Percentiles rank a stretch among this genome's conserved stretches.
Conservation (phyloP, 73 alveolate species). For the Paramecium bursaria region DNA sequence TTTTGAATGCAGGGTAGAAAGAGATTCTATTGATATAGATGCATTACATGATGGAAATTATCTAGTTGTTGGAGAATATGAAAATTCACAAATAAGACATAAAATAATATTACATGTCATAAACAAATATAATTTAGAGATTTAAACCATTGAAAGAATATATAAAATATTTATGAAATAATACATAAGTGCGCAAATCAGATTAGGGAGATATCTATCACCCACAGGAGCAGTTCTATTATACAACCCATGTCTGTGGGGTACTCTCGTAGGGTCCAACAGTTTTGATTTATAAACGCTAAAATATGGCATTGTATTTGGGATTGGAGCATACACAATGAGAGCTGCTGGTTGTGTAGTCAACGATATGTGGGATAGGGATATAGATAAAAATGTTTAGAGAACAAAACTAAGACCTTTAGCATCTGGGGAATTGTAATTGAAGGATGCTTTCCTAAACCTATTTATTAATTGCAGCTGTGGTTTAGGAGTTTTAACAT, state of each 20-base stretch:
- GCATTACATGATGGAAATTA: background rate
- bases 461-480: slow-evolving; percentile 62
- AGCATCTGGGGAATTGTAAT: slow-evolving; percentile 86
- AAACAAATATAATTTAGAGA: background rate
- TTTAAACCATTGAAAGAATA: background rate
- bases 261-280: slow-evolving; percentile 77
- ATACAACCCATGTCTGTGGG: slow-evolving; percentile 86
- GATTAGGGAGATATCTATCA: slow-evolving; percentile 80
- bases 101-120: background rate
- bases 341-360: slow-evolving; percentile 94
- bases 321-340: slow-evolving; percentile 84
- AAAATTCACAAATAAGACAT: background rate
- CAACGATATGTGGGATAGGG: slow-evolving; percentile 88
- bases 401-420: slow-evolving; percentile 88
- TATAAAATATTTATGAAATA: slow-evolving; percentile 7
- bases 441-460: slow-evolving; percentile 69
- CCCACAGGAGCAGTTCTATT: slow-evolving; percentile 87
- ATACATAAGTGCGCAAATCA: slow-evolving; percentile 66
- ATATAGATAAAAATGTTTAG: slow-evolving; percentile 84
- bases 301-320: slow-evolving; percentile 66
- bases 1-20: background rate
- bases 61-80: background rate
- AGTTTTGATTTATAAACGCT: slow-evolving; percentile 72
- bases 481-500: slow-evolving; percentile 56
- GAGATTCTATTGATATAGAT: background rate